These are phyloP conservation scores for Talaromyces borbonicus DNA, from an alignment of 495 filamentous ascomycete genomes.

Conservation along the genomic window DNA sequence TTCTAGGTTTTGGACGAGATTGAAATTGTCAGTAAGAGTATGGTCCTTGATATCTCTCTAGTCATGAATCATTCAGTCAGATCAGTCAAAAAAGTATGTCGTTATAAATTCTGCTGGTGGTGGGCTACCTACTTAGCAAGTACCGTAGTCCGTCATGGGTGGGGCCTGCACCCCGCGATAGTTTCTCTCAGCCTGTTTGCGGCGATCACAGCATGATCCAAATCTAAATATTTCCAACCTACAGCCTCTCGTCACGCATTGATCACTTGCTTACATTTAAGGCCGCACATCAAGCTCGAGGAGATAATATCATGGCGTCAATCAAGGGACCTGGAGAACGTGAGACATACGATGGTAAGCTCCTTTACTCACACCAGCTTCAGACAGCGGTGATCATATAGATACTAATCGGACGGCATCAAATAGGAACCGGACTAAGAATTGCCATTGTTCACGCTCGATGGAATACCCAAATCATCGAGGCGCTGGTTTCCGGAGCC, in stretches of 20 bases:
- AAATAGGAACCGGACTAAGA: conserved; percentile 66
- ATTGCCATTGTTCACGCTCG: conserved; percentile 92
- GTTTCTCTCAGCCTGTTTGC: too few species aligned
- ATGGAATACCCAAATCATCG: conserved; percentile 80
- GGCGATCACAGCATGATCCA: too few species aligned
- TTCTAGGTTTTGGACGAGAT: too few species aligned
- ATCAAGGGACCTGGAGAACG: conserved; percentile 53
- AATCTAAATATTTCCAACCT: too few species aligned
- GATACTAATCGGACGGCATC: conserved; percentile 3
- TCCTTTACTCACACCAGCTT: too few species aligned
- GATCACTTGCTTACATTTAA: too few species aligned
- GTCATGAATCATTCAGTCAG: too few species aligned
- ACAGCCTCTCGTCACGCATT: too few species aligned
- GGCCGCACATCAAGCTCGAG: too few species aligned
- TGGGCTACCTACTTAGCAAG: not conserved
- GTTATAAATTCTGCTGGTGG: not conserved
- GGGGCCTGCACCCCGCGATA: not conserved
- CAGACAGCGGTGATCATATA: conserved; percentile 25
- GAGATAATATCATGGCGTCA: conserved; percentile 23
- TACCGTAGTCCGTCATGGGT: not conserved
- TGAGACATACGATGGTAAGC: conserved; percentile 40
- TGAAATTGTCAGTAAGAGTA: too few species aligned
- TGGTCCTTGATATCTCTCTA: too few species aligned
- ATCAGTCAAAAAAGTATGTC: not conserved
- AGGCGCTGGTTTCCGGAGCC: conserved; percentile 65